These are phyloP conservation scores for Xylariaceae sp. DNA, from an alignment of 2,329 filamentous ascomycete species.

Conservation along the genomic window DNA sequence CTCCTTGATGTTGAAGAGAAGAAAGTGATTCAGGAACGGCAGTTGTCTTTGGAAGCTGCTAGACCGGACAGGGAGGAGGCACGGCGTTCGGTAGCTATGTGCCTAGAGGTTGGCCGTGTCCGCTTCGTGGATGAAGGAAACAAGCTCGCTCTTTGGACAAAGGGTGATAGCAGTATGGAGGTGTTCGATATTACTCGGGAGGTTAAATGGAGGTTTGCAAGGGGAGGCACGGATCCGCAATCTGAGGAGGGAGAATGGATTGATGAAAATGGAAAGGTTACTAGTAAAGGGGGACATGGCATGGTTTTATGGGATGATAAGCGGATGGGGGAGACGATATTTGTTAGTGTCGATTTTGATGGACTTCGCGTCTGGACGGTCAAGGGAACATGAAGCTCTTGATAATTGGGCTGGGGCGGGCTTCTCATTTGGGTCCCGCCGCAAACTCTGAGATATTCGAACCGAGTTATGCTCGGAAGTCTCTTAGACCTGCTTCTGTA, in stretches of 20 bases:
- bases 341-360: neutral
- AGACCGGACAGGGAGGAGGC: neutral
- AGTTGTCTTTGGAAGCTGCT: neutral
- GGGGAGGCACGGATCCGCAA: neutral
- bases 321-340: neutral
- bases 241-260: neutral
- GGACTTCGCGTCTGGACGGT: neutral
- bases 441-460: no score
- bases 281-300: neutral
- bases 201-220: slow-evolving; percentile 3
- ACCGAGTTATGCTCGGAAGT: no score
- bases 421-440: no score
- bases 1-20: slow-evolving; percentile 2
- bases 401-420: no score
- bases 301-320: neutral
- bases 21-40: neutral
- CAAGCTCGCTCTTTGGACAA: neutral
- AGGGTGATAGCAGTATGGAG: neutral
- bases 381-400: neutral
- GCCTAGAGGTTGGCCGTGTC: neutral
- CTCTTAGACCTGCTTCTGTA: no score
- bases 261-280: slow-evolving; percentile 1
- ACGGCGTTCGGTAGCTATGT: neutral
- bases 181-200: neutral
- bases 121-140: neutral